Conservation (phyloP, 306 rosid genomes). For the Ormosia emarginata region DNA sequence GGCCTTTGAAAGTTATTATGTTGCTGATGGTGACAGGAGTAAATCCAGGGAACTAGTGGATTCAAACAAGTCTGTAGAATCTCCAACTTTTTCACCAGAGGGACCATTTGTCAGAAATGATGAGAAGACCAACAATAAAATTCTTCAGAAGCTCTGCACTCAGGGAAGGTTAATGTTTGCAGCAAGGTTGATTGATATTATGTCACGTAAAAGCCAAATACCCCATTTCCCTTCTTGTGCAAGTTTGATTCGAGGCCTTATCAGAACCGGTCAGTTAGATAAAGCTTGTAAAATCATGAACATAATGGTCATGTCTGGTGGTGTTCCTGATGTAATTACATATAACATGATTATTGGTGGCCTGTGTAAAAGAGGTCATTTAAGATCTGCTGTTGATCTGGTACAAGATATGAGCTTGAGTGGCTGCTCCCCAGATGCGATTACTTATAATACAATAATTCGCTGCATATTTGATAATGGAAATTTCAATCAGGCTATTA, state of each 20-base stretch:
- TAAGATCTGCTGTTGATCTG: conserved; percentile 57
- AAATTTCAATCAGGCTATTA: conserved; percentile 55
- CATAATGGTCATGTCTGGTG: conserved; percentile 77
- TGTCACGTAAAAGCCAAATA: conserved; percentile 73
- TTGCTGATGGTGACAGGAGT: conserved; percentile 1
- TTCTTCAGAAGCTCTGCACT: conserved; percentile 60
- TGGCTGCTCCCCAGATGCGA: conserved; percentile 86
- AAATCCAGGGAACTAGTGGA: conserved; percentile 32
- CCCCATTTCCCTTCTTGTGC: conserved; percentile 68
- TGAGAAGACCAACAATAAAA: conserved; percentile 53
- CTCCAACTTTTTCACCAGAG: conserved; percentile 37
- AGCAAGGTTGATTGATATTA: conserved; percentile 61
- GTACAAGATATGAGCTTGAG: conserved; percentile 75
- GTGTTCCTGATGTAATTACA: conserved; percentile 73
- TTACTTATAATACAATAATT: conserved; percentile 73
- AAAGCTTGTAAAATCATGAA: conserved; percentile 55
- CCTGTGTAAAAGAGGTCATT: conserved; percentile 56
- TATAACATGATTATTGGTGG: conserved; percentile 74
- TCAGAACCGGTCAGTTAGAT: conserved; percentile 41
- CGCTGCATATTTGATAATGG: conserved; percentile 58
- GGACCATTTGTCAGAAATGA: conserved; percentile 54
- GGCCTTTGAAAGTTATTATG: conserved; percentile 26
- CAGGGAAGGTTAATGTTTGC: conserved; percentile 59
- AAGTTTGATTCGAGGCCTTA: conserved; percentile 71
- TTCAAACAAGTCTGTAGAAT: conserved; percentile 26